Evolutionary conservation across 2,329 filamentous ascomycete genomes (phyloP).

Genomic region (Aureobasidium sp.): DNA sequence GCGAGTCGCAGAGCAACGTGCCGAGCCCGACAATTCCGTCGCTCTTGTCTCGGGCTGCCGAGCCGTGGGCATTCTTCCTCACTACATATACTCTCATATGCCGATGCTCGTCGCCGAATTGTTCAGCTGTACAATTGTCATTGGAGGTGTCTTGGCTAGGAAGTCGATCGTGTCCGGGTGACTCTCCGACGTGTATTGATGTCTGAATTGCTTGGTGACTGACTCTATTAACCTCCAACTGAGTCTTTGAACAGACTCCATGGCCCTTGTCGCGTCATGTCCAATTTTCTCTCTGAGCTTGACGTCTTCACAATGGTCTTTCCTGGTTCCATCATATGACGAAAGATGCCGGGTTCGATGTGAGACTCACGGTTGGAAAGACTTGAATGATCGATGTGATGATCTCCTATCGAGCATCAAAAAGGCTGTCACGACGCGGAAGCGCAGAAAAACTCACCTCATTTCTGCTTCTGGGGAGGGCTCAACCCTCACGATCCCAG

Average conservation of each 20-base stretch:
- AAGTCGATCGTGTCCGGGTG: background rate
- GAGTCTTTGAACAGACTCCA: background rate
- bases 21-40: slow-evolving; percentile 2
- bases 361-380: too few species aligned
- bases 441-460: background rate
- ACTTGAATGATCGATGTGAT: too few species aligned
- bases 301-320: background rate
- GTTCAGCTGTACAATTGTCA: background rate
- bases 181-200: background rate
- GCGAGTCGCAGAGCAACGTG: background rate
- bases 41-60: background rate
- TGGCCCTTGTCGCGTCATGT: too few species aligned
- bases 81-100: background rate
- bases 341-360: too few species aligned
- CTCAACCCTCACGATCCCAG: too few species aligned
- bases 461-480: background rate
- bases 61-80: background rate
- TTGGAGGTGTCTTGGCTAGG: background rate
- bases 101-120: background rate
- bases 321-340: too few species aligned
- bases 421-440: too few species aligned
- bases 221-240: background rate
- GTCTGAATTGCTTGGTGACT: background rate
- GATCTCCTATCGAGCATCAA: too few species aligned
- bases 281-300: background rate